phyloP scores from a whole-genome alignment of 1,139 yeast species.

The Debaryomyces sp. region DNA sequence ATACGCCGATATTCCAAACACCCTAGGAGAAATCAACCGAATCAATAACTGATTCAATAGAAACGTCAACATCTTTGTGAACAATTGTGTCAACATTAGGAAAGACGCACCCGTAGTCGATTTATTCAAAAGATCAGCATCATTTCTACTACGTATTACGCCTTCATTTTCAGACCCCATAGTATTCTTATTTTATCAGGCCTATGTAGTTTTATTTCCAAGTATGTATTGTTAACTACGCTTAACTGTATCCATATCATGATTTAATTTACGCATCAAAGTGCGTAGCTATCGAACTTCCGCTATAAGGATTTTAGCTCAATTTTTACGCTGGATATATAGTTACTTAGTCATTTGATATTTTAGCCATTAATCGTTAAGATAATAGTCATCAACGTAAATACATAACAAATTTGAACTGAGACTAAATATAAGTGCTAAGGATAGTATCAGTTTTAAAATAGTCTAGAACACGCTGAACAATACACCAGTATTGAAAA shows the following conservation, averaged over 20 bases:
- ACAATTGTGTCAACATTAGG: conserved; percentile 69
- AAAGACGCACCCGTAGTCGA: conserved; percentile 65
- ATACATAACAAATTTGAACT: not conserved
- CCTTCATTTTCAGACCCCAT: not conserved
- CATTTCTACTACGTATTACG: not conserved
- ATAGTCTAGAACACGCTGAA: not conserved
- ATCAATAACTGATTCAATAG: conserved; percentile 74
- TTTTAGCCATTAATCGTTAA: conserved; percentile 7
- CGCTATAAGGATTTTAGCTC: conserved; percentile 7
- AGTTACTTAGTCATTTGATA: not conserved
- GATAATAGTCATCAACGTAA: conserved; percentile 7
- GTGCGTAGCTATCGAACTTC: conserved; percentile 11
- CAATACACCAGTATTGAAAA: not conserved
- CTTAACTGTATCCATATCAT: not conserved
- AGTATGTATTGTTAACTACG: not conserved
- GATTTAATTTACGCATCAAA: conserved; percentile 3
- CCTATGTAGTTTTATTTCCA: not conserved
- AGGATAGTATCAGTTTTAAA: not conserved
- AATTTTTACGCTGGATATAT: conserved; percentile 1
- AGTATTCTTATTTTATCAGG: not conserved
- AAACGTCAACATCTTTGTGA: conserved; percentile 77
- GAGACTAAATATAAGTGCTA: not conserved
- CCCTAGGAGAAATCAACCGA: conserved; percentile 71
- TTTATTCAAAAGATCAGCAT: conserved; percentile 22
- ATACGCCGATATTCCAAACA: conserved; percentile 80